Evolutionary conservation across 108 stramenopile genomes (phyloP), one percentile per base, ranked within the genome.

Genomic region (Cyclotella atomus): DNA sequence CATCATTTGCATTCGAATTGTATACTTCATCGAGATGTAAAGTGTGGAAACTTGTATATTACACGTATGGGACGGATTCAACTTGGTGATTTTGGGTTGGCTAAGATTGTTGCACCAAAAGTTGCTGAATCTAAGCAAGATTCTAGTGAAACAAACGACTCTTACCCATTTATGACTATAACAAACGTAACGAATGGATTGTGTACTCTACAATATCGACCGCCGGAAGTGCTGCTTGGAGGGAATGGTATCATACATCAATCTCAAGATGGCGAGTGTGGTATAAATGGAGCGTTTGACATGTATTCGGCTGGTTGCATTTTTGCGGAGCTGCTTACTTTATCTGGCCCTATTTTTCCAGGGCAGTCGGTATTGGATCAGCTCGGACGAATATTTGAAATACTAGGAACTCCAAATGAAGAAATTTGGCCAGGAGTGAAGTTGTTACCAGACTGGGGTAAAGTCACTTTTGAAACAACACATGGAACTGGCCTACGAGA

Each of bases 11-110:
- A 99, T 83, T 70, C 53, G 12, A 82, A 88, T 68, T 87, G 88
- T 61, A 81, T 99, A 21, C 76, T 99, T 25, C 99, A 99, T 83
- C 73, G 96, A 28, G 98, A 99, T 76, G 54, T 99, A 19, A 99
- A 97, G 69, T 97, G 97, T 0, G 93, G 95, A 19, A 97, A 97
- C 71, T 62, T 93, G 19, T 71, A 93, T 57, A 80, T 95, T 14
- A 65, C 73, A 5, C 65, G 70, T 8, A 33, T 63, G 14, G 93
- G 93, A n/a, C 32, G 24, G 0, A 71, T 95, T 33, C 82, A 88
- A 56, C 65, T 95, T 15, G 86, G 89, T 56, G 93, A 95, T 72
- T 95, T 95, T 78, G 93, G 93, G 33, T 49, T 95, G 28, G 84
- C 89, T 38, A 90, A 71, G 70, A 76, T 60, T 30, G 71, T 74